Conservation (phyloP, 164 flowering plant genomes). For the Dillenia suffruticosa region DNA sequence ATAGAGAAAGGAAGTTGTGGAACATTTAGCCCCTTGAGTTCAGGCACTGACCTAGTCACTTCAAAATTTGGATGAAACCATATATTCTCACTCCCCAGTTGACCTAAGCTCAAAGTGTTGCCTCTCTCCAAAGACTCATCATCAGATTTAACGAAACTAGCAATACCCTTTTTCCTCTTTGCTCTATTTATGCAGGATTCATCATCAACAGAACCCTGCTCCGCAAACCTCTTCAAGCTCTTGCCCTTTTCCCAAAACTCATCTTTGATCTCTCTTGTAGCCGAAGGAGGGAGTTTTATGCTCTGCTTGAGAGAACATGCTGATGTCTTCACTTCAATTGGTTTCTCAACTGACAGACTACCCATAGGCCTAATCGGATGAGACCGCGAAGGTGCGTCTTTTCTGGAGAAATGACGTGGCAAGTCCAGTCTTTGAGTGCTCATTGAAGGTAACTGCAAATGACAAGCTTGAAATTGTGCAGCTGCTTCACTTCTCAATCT, state of each 20-base stretch:
- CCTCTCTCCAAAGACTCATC: slow-evolving; percentile 27
- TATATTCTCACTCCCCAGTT: slow-evolving; percentile 43
- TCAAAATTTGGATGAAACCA: slow-evolving; percentile 56
- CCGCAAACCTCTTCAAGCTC: slow-evolving; percentile 73
- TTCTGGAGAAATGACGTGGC: slow-evolving; percentile 66
- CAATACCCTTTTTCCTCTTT: slow-evolving; percentile 60
- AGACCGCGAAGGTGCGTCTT: slow-evolving; percentile 45
- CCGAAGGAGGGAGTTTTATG: slow-evolving; percentile 49
- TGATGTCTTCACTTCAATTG: slow-evolving; percentile 38
- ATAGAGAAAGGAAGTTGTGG: slow-evolving; percentile 43
- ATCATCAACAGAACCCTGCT: slow-evolving; percentile 44
- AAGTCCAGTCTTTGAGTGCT: slow-evolving; percentile 88
- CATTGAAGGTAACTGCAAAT: slow-evolving; percentile 75
- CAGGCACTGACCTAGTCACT: slow-evolving; percentile 24
- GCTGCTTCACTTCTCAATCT: slow-evolving; percentile 81
- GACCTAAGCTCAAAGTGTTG: slow-evolving; percentile 33
- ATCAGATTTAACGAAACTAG: slow-evolving; percentile 14
- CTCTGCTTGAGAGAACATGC: slow-evolving; percentile 60
- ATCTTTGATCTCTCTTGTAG: slow-evolving; percentile 41
- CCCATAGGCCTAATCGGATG: slow-evolving; percentile 64
- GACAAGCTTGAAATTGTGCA: slow-evolving; percentile 74
- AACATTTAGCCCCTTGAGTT: slow-evolving; percentile 26
- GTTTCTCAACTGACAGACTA: slow-evolving; percentile 49
- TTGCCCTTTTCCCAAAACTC: slow-evolving; percentile 64
- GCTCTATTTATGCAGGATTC: slow-evolving; percentile 42